Evolutionary conservation across 2,329 filamentous ascomycete species (phyloP).

Genomic region (Cladosporium cucumerinum): DNA sequence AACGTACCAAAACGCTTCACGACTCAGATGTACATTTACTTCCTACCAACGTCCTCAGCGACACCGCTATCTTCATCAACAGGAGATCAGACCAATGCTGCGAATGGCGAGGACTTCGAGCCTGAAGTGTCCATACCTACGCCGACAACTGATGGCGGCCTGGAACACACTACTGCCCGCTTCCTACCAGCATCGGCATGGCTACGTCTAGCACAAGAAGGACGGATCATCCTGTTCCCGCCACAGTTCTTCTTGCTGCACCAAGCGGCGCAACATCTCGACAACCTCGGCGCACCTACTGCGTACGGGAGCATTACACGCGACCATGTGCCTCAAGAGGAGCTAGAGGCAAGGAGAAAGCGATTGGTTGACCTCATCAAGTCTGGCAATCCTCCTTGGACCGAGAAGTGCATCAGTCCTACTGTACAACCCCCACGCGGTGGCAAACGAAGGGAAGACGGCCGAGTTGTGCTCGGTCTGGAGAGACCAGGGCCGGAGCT

Average conservation of each 20-base stretch:
- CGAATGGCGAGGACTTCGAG: constrained; percentile 27
- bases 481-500: constrained; percentile 56
- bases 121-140: constrained; percentile 60
- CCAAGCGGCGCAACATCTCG: constrained; percentile 40
- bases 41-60: constrained; percentile 58
- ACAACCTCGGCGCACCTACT: constrained; percentile 29
- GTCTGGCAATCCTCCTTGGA: constrained; percentile 40
- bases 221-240: constrained; percentile 80
- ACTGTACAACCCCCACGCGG: constrained; percentile 35
- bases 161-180: constrained; percentile 70
- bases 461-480: constrained; percentile 51
- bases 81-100: constrained; percentile 16
- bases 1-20: constrained; percentile 74
- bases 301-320: constrained; percentile 31
- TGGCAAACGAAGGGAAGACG: constrained; percentile 44
- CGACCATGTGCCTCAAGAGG: constrained; percentile 30
- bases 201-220: constrained; percentile 60
- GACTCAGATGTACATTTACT: constrained; percentile 96
- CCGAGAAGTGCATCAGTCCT: constrained; percentile 44
- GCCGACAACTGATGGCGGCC: constrained; percentile 67
- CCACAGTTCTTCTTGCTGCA: constrained; percentile 77
- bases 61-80: constrained; percentile 28
- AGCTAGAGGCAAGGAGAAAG: constrained; percentile 50
- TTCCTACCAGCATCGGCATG: constrained; percentile 71
- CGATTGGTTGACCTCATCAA: constrained; percentile 55